These are phyloP conservation scores for Cynanchum wilfordii DNA, from an alignment of 257 asterid species.

Conservation along the genomic window DNA sequence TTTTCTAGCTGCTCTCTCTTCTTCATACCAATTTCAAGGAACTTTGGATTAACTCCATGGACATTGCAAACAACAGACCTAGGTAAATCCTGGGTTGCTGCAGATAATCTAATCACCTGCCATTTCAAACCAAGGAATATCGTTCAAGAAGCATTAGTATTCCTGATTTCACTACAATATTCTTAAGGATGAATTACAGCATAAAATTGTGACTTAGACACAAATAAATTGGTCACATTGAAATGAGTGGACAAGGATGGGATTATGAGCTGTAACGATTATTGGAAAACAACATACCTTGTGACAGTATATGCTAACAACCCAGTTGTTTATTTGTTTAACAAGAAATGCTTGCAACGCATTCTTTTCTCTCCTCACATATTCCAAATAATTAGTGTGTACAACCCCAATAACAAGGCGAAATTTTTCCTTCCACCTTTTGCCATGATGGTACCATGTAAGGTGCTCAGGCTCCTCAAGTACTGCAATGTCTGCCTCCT, in stretches of 20 bases:
- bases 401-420: slow-evolving; percentile 81
- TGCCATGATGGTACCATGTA: slow-evolving; percentile 99
- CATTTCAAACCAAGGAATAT: slow-evolving; percentile 18
- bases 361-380: slow-evolving; percentile 88
- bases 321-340: slow-evolving; percentile 88
- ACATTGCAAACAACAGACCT: slow-evolving; percentile 88
- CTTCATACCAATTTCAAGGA: slow-evolving; percentile 76
- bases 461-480: slow-evolving; percentile 99
- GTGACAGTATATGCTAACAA: slow-evolving; percentile 85
- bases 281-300: slow-evolving; percentile 40
- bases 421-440: slow-evolving; percentile 86
- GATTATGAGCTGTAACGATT: not conserved
- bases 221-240: not conserved
- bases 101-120: slow-evolving; percentile 94
- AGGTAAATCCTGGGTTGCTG: slow-evolving; percentile 97
- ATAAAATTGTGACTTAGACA: not conserved
- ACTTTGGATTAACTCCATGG: slow-evolving; percentile 94
- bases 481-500: slow-evolving; percentile 90
- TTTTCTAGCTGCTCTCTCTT: slow-evolving; percentile 57
- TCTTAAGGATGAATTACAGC: not conserved
- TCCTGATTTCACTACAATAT: not conserved
- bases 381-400: slow-evolving; percentile 90
- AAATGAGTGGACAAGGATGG: not conserved
- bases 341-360: slow-evolving; percentile 69
- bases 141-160: not conserved